Percentiles rank a stretch among this genome's conserved stretches.
phyloP scores from a whole-genome alignment of 352 stramenopile genomes.

The Phytophthora ramorum region DNA sequence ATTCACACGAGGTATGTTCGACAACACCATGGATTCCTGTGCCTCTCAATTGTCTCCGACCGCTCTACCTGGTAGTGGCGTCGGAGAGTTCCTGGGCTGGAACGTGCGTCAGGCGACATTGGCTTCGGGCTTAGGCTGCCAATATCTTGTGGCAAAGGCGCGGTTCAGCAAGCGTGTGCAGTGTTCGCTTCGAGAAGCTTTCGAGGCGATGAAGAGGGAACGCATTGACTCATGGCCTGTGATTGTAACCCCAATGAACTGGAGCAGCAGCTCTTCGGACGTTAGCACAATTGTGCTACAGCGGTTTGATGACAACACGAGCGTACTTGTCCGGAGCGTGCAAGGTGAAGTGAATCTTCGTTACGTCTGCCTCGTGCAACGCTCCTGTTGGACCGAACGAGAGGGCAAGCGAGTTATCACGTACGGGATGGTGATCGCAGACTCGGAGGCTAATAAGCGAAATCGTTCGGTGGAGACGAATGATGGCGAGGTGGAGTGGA shows the following conservation, averaged over 20 bases:
- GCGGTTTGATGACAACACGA: slow-evolving; percentile 27
- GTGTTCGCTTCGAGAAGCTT: slow-evolving; percentile 3
- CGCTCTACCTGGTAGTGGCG: not conserved
- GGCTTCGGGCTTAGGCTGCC: not conserved
- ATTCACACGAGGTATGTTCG: slow-evolving; percentile 3
- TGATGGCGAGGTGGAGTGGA: slow-evolving; percentile 30
- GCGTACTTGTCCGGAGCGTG: slow-evolving; percentile 24
- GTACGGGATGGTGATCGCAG: slow-evolving; percentile 33
- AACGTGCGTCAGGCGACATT: slow-evolving; percentile 15
- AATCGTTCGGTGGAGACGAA: slow-evolving; percentile 24
- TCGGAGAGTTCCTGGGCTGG: slow-evolving; percentile 15
- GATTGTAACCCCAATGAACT: slow-evolving; percentile 28
- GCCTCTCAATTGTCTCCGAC: not conserved
- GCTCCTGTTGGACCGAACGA: slow-evolving; percentile 17
- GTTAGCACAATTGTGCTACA: slow-evolving; percentile 27
- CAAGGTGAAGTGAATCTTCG: slow-evolving; percentile 16
- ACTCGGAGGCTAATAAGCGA: slow-evolving; percentile 33
- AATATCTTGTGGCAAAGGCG: slow-evolving; percentile 9
- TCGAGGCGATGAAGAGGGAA: slow-evolving; percentile 18
- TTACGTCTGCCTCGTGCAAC: slow-evolving; percentile 32
- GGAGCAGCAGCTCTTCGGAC: slow-evolving; percentile 12
- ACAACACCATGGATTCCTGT: slow-evolving; percentile 12
- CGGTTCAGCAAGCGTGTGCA: slow-evolving; percentile 13
- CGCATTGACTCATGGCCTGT: slow-evolving; percentile 26
- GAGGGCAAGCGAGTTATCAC: slow-evolving; percentile 21